These are phyloP conservation scores for Melastoma malabathricum DNA, from an alignment of 345 rosid species.

Conservation along the genomic window DNA sequence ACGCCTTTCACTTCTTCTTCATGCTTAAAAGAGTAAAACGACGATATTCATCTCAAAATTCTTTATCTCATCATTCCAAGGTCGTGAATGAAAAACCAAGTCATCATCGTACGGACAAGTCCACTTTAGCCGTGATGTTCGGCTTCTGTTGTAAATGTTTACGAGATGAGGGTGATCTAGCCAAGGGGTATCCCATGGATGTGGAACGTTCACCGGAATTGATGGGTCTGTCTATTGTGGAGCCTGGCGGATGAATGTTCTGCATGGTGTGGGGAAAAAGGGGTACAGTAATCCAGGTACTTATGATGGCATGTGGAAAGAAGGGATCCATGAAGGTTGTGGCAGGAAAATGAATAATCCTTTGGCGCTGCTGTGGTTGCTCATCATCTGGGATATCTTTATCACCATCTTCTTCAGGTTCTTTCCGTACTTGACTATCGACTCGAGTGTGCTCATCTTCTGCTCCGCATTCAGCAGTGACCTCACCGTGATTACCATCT, in stretches of 20 bases:
- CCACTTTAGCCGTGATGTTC: no score
- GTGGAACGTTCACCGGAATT: slow-evolving; percentile 43
- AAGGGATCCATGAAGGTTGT: slow-evolving; percentile 73
- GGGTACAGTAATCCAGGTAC: slow-evolving; percentile 49
- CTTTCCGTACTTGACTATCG: slow-evolving; percentile 56
- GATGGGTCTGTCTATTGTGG: slow-evolving; percentile 60
- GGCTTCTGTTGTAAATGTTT: no score
- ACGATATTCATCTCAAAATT: no score
- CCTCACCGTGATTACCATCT: slow-evolving; percentile 71
- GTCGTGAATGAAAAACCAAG: no score
- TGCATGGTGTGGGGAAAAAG: slow-evolving; percentile 75
- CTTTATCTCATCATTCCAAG: no score
- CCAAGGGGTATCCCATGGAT: slow-evolving; percentile 79
- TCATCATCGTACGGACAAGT: no score
- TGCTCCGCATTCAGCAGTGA: slow-evolving; percentile 95
- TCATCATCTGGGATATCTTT: slow-evolving; percentile 89
- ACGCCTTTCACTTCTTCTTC: slow-evolving; percentile 42
- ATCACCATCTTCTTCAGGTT: slow-evolving; percentile 51
- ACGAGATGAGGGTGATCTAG: slow-evolving; percentile 74
- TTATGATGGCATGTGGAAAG: slow-evolving; percentile 86
- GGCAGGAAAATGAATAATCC: no score
- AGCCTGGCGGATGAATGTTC: slow-evolving; percentile 75
- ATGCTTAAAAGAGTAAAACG: no score
- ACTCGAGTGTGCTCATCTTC: slow-evolving; percentile 89
- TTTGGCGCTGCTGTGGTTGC: slow-evolving; percentile 77